These are phyloP conservation scores for Beauveria medogensis DNA, from an alignment of 2,329 filamentous ascomycete species.

Conservation along the genomic window DNA sequence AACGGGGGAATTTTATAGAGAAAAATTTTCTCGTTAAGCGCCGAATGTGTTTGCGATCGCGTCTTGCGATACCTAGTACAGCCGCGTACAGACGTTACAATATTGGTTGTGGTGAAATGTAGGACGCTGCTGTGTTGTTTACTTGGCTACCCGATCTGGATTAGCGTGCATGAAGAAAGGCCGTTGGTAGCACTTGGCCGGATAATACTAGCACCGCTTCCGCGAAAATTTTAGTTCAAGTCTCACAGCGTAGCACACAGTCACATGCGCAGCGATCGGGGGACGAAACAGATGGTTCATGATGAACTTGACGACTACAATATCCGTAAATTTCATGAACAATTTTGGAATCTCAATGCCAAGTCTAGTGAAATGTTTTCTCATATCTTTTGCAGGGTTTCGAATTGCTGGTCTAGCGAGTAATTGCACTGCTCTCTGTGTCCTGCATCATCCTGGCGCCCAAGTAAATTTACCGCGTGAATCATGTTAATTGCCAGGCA, in stretches of 20 bases:
- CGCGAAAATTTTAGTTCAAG: not conserved
- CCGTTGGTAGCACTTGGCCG: not conserved
- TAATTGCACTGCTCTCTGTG: not conserved
- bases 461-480: no score
- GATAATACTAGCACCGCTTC: not conserved
- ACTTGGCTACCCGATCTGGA: slow-evolving; percentile 9
- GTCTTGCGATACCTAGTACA: not conserved
- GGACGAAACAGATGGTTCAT: not conserved
- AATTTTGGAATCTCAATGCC: no score
- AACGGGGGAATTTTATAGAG: not conserved
- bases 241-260: no score
- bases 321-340: no score
- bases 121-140: slow-evolving; percentile 7
- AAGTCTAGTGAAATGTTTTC: no score
- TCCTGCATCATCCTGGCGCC: no score
- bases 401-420: no score
- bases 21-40: not conserved
- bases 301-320: no score
- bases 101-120: not conserved
- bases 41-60: not conserved
- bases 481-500: not conserved
- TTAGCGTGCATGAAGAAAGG: not conserved
- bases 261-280: no score
- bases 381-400: no score
- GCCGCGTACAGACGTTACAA: not conserved